These are phyloP conservation scores for Waltergamsia citrina DNA, from an alignment of 2,329 filamentous ascomycete species.

Conservation along the genomic window DNA sequence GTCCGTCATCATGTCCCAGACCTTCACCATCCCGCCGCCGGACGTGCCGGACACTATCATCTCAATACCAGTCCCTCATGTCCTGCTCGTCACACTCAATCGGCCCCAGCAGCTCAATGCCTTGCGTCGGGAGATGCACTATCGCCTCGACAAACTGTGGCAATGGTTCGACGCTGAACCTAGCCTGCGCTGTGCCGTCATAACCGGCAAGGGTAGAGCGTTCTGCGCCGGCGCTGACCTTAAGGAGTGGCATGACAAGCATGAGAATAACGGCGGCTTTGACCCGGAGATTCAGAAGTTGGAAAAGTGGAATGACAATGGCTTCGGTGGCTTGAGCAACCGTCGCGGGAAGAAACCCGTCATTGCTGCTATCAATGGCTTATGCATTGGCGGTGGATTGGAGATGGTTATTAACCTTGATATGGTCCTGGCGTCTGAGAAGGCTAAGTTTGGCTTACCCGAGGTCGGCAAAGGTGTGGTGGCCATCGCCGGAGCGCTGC, in stretches of 20 bases:
- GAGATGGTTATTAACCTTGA: slow-evolving; percentile 70
- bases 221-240: slow-evolving; percentile 64
- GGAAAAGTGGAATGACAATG: slow-evolving; percentile 28
- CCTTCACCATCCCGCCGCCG: slow-evolving; percentile 21
- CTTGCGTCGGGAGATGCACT: slow-evolving; percentile 38
- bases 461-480: slow-evolving; percentile 65
- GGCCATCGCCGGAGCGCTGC: slow-evolving; percentile 61
- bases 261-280: slow-evolving; percentile 20
- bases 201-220: slow-evolving; percentile 53
- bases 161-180: slow-evolving; percentile 56
- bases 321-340: slow-evolving; percentile 59
- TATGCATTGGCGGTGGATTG: slow-evolving; percentile 66
- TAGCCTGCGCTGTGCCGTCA: slow-evolving; percentile 47
- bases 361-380: slow-evolving; percentile 57
- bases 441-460: slow-evolving; percentile 57
- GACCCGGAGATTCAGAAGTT: slow-evolving; percentile 4
- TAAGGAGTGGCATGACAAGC: slow-evolving; percentile 48
- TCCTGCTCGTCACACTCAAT: slow-evolving; percentile 52
- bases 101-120: slow-evolving; percentile 50
- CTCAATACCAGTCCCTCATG: slow-evolving; percentile 41
- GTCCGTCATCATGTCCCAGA: slow-evolving; percentile 13
- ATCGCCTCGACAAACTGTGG: slow-evolving; percentile 38
- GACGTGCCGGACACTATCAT: slow-evolving; percentile 29
- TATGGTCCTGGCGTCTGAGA: slow-evolving; percentile 51
- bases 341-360: slow-evolving; percentile 64